phyloP scores from a whole-genome alignment of 2,329 filamentous ascomycete species.

The Monilinia laxa region DNA sequence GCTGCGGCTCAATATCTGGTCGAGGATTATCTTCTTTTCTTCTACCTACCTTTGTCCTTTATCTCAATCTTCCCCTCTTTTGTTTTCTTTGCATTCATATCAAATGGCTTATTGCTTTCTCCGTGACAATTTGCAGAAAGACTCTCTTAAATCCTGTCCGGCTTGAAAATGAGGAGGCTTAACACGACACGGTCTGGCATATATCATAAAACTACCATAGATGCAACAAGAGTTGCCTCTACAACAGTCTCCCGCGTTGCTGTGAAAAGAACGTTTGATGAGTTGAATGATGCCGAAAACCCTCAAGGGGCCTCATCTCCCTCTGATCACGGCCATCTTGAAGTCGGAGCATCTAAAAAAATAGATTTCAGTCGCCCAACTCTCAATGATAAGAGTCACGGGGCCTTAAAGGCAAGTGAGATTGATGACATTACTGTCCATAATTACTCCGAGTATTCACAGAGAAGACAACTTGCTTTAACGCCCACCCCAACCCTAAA shows the following conservation, averaged over 20 bases:
- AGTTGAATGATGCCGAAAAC: constrained; percentile 5
- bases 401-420: constrained; percentile 45
- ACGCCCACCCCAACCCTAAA: constrained; percentile 55
- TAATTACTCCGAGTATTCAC: constrained; percentile 53
- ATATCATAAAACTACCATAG: constrained; percentile 34
- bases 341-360: background rate
- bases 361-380: constrained; percentile 17
- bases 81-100: constrained; percentile 4
- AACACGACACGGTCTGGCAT: background rate
- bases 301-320: background rate
- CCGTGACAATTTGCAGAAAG: background rate
- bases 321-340: background rate
- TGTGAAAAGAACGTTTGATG: constrained; percentile 33
- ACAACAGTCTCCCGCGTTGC: constrained; percentile 31
- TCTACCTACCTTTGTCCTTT: background rate
- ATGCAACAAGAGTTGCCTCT: constrained; percentile 27
- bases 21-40: background rate
- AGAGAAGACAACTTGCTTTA: constrained; percentile 51
- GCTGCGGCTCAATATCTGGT: background rate
- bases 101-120: constrained; percentile 4
- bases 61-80: background rate
- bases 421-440: constrained; percentile 44
- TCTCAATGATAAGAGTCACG: constrained; percentile 29
- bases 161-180: background rate
- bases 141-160: background rate